A percentile compares a stretch with the other conserved stretches of the same genome.
Conservation (phyloP, 306 rosid species). For the Vigna radiata region DNA sequence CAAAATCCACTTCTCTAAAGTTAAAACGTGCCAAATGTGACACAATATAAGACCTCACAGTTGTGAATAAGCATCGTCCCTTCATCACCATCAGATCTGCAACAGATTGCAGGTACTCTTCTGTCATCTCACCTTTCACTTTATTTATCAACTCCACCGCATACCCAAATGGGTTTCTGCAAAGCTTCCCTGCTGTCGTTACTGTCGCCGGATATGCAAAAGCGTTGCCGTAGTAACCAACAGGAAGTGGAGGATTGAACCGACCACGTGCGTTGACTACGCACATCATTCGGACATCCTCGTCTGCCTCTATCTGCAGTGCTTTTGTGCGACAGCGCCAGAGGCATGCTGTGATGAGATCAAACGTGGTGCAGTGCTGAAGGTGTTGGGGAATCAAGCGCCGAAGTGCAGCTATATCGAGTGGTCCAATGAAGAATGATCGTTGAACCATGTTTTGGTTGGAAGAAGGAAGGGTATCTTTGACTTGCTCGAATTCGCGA, state of each 20-base stretch:
- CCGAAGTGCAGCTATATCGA: conserved; percentile 21
- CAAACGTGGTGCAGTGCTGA: conserved; percentile 10
- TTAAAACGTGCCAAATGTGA: conserved; percentile 31
- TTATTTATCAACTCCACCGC: conserved; percentile 34
- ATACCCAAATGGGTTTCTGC: conserved; percentile 28
- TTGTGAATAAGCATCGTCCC: conserved; percentile 26
- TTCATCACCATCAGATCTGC: conserved; percentile 47
- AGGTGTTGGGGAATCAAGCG: conserved; percentile 27
- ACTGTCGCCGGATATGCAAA: neutral
- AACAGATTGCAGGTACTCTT: conserved; percentile 50
- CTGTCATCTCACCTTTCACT: conserved; percentile 15
- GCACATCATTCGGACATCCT: conserved; percentile 33
- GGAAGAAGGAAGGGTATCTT: neutral
- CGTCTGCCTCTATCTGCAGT: conserved; percentile 31
- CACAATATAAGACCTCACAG: neutral
- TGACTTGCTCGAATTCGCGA: conserved; percentile 15
- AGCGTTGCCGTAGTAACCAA: conserved; percentile 41
- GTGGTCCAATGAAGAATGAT: conserved; percentile 41
- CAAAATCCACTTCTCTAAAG: conserved; percentile 45
- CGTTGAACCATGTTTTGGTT: neutral
- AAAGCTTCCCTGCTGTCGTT: conserved; percentile 1
- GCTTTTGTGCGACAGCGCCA: conserved; percentile 46
- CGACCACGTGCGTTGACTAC: neutral
- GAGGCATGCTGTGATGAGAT: conserved; percentile 18
- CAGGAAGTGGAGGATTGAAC: conserved; percentile 17